Evolutionary conservation across 768 basidiomycete species (phyloP).

Genomic region (Trametes maxima): DNA sequence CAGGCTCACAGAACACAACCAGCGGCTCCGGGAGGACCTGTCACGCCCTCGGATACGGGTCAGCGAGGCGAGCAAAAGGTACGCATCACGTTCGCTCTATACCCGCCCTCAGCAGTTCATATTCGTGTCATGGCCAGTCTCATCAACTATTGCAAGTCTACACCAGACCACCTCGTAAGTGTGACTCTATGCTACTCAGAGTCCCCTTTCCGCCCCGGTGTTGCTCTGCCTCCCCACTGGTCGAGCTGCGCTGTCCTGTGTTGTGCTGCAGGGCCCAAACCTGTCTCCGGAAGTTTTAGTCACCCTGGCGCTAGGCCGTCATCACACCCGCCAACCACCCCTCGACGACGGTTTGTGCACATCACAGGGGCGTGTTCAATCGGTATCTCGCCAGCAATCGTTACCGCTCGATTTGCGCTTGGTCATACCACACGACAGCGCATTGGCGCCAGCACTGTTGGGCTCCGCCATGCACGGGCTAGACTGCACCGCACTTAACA

Average conservation of each 20-base stretch:
- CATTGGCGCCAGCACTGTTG: no score
- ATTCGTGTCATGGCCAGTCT: conserved; percentile 44
- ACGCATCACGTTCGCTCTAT: conserved; percentile 25
- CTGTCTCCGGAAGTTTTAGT: conserved; percentile 7
- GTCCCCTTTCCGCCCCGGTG: background rate
- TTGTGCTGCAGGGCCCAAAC: background rate
- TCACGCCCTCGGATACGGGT: conserved; percentile 70
- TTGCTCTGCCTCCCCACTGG: background rate
- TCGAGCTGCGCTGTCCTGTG: background rate
- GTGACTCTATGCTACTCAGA: no score
- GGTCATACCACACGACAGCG: no score
- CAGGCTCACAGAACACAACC: conserved; percentile 76
- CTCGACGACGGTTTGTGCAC: background rate
- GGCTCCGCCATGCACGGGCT: no score
- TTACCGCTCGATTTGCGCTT: no score
- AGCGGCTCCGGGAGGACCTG: conserved; percentile 70
- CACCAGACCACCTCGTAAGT: conserved; percentile 68
- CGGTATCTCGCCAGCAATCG: no score
- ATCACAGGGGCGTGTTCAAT: no score
- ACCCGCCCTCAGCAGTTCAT: background rate
- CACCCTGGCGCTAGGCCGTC: background rate
- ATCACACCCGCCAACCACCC: background rate
- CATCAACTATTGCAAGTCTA: conserved; percentile 74
- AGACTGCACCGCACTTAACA: no score
- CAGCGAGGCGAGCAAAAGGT: conserved; percentile 73